Evolutionary conservation across 1,284 basidiomycete genomes (phyloP).

Genomic region (Fomitopsis schrenkii): DNA sequence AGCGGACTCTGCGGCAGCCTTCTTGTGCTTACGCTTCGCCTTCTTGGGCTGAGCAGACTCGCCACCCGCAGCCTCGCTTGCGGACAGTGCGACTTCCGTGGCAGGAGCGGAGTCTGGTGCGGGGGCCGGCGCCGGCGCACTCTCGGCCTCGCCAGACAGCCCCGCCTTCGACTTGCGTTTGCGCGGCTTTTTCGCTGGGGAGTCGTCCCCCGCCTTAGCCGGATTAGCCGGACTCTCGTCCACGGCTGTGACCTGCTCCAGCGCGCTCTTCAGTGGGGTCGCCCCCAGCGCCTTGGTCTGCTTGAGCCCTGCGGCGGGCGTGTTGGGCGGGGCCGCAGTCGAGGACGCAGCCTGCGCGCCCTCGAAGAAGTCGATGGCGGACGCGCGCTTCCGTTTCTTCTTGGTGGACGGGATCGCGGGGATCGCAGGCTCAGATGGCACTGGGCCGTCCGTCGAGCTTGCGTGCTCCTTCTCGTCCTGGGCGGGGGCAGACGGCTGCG

Average conservation of each 20-base stretch:
- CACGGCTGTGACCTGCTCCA: constrained; percentile 17
- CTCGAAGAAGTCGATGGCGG: constrained; percentile 27
- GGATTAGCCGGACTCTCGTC: constrained; percentile 5
- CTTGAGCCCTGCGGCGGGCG: constrained; percentile 24
- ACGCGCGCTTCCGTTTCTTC: constrained; percentile 22
- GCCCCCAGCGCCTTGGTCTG: constrained; percentile 19
- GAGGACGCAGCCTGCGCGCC: constrained; percentile 9
- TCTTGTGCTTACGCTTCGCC: not conserved
- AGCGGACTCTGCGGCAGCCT: not conserved
- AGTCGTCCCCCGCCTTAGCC: constrained; percentile 16
- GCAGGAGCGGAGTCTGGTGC: not conserved
- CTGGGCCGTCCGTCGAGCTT: not conserved
- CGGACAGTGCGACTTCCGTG: not conserved
- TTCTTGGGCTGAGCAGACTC: not conserved
- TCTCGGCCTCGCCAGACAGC: not conserved
- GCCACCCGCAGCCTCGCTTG: not conserved
- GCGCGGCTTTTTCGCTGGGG: constrained; percentile 17
- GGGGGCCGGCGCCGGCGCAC: not conserved
- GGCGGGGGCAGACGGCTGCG: constrained; percentile 1
- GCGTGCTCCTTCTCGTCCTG: not conserved
- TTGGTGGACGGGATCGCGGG: constrained; percentile 16
- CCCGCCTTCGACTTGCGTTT: constrained; percentile 15
- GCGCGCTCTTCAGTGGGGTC: constrained; percentile 21
- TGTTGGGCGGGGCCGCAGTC: constrained; percentile 17
- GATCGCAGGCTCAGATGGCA: not conserved